Base-by-base conservation (phyloP, 1,139 yeast species). In the Saccharomyces hybrid region DNA sequence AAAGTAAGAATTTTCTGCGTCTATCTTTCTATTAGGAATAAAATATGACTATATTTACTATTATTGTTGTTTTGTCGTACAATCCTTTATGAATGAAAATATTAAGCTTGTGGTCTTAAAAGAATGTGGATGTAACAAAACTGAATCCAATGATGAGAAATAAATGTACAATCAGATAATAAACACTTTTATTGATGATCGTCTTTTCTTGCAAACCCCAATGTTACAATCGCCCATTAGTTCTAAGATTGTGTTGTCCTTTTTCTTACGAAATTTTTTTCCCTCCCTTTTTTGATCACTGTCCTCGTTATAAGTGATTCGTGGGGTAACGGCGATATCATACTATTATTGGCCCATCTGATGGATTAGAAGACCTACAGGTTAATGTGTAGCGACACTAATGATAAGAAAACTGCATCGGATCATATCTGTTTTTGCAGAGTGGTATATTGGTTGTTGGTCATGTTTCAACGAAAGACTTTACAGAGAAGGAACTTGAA, bases 401-500 rank as follows among this genome's bases (percentile, higher is more conserved):
- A 11, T 38, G n/a, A 16, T 16, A 38, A 13, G n/a, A 14, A 38
- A 11, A 11, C 13, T 3, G 23, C 26, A 14, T 19, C 13, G 25
- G 25, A 19, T 9, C 25, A 38, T 6, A 16, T 38, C 26, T 11
- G 25, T 16, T 38, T 38, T 11, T 38, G 8, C 44, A 26, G 23
- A 6, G 25, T 19, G 25, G 44, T 38, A 19, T 38, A 38, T 38
- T 14, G n/a, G 13, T 19, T 14, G n/a, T 19, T 19, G 44, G 44
- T 38, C n/a, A 62, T 2, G 56, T 79, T 70, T 69, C 79, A 74
- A 62, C 73, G 84, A 46, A 85, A 82, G 66, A 78, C 93, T 3
- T 71, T 88, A 58, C 81, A 81, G 59, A 78, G 96, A 54, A 81
- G 86, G 62, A 89, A 89, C 68, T 75, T 86, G 67, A 89, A 89